Base-by-base conservation (phyloP, 139 green algal species). In the Desmodesmus armatus region DNA sequence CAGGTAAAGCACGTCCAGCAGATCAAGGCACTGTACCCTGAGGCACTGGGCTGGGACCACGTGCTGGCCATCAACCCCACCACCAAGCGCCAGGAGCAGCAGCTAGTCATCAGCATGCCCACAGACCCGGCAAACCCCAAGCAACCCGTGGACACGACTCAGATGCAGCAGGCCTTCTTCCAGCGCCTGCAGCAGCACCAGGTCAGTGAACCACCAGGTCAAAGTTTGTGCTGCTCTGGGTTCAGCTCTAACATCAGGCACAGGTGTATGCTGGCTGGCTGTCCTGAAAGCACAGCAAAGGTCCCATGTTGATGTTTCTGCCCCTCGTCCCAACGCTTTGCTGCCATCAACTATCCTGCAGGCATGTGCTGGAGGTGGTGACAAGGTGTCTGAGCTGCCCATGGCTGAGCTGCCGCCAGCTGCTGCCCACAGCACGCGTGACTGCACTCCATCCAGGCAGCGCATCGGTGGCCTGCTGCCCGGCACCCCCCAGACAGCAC, bases 1-100 rank as follows among this genome's bases (percentile, higher is more conserved):
- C 77, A 92, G 89, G 69, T 93, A 1, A 62, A 83, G 58, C 82
- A 93, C 67, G 33, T 91, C 2, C 88, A 90, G 75, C 90, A 91
- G 77, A 93, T 93, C 65, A 93, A 91, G 77, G 49, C 71, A 39
- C 70, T 93, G 17, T 85, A 71, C 53, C 90, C 90, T 11, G 69
- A 87, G 3, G 83, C 86, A 5, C 88, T 93, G n/a, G 85, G 83
- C 3, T 93, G 90, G 90, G 80, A 91, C 53, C 89, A 91, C 79
- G 78, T 84, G 3, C 49, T 44, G 17, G 82, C 85, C 3, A 79
- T 75, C 5, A 71, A 69, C 39, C 29, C 9, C 3, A 27, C 35
- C 19, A 69, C 17, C 29, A 67, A 31, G 29, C 33, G 29, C n/a
- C 82, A 86, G 49, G 80, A 86, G 37, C 66, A 86, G 69, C 80